phyloP scores from a whole-genome alignment of 192 early-diverging fungal genomes.

The Umbelopsis ramanniana region DNA sequence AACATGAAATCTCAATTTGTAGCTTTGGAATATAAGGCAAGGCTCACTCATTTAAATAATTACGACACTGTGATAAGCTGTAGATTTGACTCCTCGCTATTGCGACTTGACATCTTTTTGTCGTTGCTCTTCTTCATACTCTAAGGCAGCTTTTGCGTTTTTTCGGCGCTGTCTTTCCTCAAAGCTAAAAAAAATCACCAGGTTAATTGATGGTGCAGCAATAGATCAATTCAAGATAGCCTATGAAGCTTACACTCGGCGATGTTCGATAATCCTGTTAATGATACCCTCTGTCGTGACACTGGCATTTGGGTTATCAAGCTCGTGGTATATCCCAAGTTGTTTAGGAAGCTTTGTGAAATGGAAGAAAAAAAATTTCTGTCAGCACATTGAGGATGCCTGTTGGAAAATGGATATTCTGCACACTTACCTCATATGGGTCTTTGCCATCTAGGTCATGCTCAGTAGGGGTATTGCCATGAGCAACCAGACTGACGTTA shows the following conservation, averaged over 20 bases:
- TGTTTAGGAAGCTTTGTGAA: slow-evolving; percentile 69
- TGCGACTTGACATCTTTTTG: slow-evolving; percentile 49
- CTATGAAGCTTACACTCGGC: slow-evolving; percentile 66
- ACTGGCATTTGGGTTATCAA: slow-evolving; percentile 75
- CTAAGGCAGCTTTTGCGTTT: slow-evolving; percentile 68
- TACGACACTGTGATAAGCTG: no score
- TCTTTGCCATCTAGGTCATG: slow-evolving; percentile 77
- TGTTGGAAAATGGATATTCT: no score
- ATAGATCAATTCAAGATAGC: background rate
- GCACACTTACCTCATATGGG: slow-evolving; percentile 68
- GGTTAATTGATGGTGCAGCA: background rate
- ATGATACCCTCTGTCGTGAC: slow-evolving; percentile 89
- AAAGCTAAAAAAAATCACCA: slow-evolving; percentile 41
- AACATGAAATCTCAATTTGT: no score
- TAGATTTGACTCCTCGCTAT: background rate
- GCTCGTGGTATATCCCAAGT: slow-evolving; percentile 77
- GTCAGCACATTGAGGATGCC: no score
- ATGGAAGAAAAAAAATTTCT: no score
- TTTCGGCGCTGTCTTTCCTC: slow-evolving; percentile 81
- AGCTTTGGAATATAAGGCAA: no score
- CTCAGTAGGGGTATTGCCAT: slow-evolving; percentile 70
- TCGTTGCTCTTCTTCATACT: slow-evolving; percentile 64
- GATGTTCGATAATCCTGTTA: slow-evolving; percentile 85
- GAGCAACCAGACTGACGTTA: slow-evolving; percentile 82
- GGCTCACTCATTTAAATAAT: no score